Evolutionary conservation across 2,329 filamentous ascomycete genomes (phyloP).

Genomic region (Colletotrichum zoysiae): DNA sequence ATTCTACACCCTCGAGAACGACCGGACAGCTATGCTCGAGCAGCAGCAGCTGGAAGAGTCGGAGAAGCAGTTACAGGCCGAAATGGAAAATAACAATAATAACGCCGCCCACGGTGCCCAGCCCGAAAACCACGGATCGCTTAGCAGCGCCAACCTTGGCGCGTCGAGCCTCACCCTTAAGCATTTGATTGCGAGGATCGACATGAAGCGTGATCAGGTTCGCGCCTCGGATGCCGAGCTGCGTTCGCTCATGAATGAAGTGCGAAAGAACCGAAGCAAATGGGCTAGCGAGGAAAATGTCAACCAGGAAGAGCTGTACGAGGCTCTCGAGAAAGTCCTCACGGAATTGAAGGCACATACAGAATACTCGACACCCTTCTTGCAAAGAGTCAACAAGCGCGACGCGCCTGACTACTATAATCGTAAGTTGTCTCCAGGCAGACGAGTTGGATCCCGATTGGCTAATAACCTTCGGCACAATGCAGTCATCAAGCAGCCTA

Average conservation of each 20-base stretch:
- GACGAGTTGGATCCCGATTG: constrained; percentile 19
- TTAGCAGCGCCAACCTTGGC: constrained; percentile 94
- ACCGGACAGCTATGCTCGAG: constrained; percentile 95
- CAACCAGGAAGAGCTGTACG: constrained; percentile 97
- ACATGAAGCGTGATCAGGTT: constrained; percentile 90
- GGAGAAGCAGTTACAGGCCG: constrained; percentile 94
- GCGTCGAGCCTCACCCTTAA: constrained; percentile 96
- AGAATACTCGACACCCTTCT: constrained; percentile 95
- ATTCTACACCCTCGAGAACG: constrained; percentile 95
- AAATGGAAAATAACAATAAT: constrained; percentile 80
- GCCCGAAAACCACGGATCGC: constrained; percentile 81
- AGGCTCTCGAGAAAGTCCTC: constrained; percentile 95
- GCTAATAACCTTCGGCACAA: constrained; percentile 44
- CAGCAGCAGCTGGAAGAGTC: constrained; percentile 97
- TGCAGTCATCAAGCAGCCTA: constrained; percentile 92
- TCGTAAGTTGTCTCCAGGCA: constrained; percentile 67
- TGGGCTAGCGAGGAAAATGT: constrained; percentile 99
- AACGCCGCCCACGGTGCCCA: constrained; percentile 63
- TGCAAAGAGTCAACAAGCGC: constrained; percentile 94
- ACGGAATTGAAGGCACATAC: constrained; percentile 97
- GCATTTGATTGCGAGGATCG: constrained; percentile 95
- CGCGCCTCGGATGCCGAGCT: constrained; percentile 93
- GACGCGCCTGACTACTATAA: constrained; percentile 96
- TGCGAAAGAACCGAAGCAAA: constrained; percentile 97
- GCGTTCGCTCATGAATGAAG: constrained; percentile 93